These are phyloP conservation scores for Atkinsonella hypoxylon DNA, from an alignment of 2,329 filamentous ascomycete species.

Conservation along the genomic window DNA sequence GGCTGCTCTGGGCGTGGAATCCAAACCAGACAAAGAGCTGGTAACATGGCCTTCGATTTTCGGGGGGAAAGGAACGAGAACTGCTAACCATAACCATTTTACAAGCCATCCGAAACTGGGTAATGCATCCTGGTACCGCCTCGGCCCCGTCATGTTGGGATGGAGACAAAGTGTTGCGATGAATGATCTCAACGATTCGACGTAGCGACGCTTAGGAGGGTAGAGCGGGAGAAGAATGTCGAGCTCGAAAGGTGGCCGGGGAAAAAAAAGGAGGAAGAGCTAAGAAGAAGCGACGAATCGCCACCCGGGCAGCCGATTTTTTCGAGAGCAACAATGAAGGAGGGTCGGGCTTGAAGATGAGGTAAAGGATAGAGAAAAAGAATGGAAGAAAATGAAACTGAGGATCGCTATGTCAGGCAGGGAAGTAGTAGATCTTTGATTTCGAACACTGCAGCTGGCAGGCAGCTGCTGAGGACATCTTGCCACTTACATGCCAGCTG, in stretches of 20 bases:
- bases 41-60: conserved; percentile 9
- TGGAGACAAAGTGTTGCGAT: conserved; percentile 6
- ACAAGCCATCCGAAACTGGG: conserved; percentile 3
- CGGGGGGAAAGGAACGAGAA: conserved; percentile 3
- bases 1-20: conserved; percentile 18
- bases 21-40: conserved; percentile 8
- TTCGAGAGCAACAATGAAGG: background rate
- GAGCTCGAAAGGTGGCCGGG: background rate
- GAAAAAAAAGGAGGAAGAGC: background rate
- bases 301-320: background rate
- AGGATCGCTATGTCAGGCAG: background rate
- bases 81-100: conserved; percentile 5
- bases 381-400: conserved; percentile 3
- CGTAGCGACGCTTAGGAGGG: background rate
- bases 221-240: background rate
- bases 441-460: conserved; percentile 1
- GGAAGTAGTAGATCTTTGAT: background rate
- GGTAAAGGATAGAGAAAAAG: conserved; percentile 1
- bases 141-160: conserved; percentile 5
- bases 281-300: background rate
- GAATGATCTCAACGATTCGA: background rate
- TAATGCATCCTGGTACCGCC: conserved; percentile 1
- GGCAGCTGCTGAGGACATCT: conserved; percentile 3
- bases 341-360: conserved; percentile 1
- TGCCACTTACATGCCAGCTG: conserved; percentile 3